Base-by-base conservation (phyloP, 495 filamentous ascomycete species). In the Trichodelitschia bisporula region DNA sequence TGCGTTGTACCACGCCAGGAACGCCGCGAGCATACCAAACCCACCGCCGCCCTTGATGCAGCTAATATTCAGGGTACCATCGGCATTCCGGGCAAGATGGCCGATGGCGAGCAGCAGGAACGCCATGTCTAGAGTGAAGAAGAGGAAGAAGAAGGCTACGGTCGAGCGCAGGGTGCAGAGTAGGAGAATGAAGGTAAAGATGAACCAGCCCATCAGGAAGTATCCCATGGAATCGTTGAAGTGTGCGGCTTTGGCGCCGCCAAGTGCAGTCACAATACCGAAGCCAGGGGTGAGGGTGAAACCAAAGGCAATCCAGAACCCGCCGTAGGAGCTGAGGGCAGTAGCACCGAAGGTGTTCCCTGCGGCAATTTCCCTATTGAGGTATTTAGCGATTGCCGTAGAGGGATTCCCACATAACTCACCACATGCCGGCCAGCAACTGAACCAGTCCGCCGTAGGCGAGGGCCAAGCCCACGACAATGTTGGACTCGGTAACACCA, bases 261-360 rank as follows among this genome's bases (percentile, higher is more conserved):
- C 72, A 3, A 66, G 49, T 1, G 39, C 19, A 0, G 43, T 48
- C 2, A 57, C 35, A 26, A 82, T 75, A 12, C 62, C 45, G 41
- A 76, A 74, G 18, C 72, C 75, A 1, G 80, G 77, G 17, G 84
- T 92, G 41, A 91, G 55, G 43, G 90, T 62, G 56, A 95, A 78
- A 41, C 64, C 86, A 47, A 76, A 83, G 17, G 79, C 63, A 43
- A 97, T 59, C 86, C 86, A 97, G 69, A 97, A 97, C 40, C 84
- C 86, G 40, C 86, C 86, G 51, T 84, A 97, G 4, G 86, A 95
- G 6, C 82, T 86, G 39, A 97, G 65, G 30, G 86, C 86, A 31
- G 83, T 95, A 33, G 83, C 86, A 70, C 80, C 86, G 37, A 97
- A 97, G 25, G 86, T 92, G 67, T 59, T 93, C 37, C 83, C 86